These are phyloP conservation scores for Lentinula novae-zelandiae DNA, from an alignment of 1,284 basidiomycete species.

Conservation along the genomic window DNA sequence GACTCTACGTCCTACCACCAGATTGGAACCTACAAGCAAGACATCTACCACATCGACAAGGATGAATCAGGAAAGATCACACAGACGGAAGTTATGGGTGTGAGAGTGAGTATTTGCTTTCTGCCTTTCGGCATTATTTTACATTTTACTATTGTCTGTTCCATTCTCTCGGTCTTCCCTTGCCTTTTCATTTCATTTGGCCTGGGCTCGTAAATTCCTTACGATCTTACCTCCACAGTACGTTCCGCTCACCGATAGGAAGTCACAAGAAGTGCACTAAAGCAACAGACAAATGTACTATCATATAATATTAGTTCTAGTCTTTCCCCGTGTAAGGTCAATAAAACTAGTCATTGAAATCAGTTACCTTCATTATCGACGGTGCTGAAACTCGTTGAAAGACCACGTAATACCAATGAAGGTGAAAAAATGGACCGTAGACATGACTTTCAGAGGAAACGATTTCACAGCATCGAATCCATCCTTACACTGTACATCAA, in stretches of 20 bases:
- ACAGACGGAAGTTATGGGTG: slow-evolving; percentile 72
- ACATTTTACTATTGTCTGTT: background rate
- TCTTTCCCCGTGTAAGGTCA: too few relatives aligned
- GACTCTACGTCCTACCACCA: background rate
- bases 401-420: too few relatives aligned
- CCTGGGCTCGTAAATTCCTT: background rate
- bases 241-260: slow-evolving; percentile 35
- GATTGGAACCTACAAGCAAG: slow-evolving; percentile 61
- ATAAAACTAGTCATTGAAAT: too few relatives aligned
- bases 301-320: background rate
- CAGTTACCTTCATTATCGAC: too few relatives aligned
- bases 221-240: slow-evolving; percentile 18
- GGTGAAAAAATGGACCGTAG: too few relatives aligned
- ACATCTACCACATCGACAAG: slow-evolving; percentile 81
- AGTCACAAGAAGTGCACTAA: slow-evolving; percentile 15
- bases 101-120: slow-evolving; percentile 51
- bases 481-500: too few relatives aligned
- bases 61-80: slow-evolving; percentile 68
- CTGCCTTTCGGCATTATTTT: too few relatives aligned
- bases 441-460: too few relatives aligned
- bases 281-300: background rate
- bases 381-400: too few relatives aligned
- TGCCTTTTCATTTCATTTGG: background rate
- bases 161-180: too few relatives aligned
- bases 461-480: too few relatives aligned